phyloP scores from a whole-genome alignment of 305 asterid genomes.

The Fraxinus velutina region DNA sequence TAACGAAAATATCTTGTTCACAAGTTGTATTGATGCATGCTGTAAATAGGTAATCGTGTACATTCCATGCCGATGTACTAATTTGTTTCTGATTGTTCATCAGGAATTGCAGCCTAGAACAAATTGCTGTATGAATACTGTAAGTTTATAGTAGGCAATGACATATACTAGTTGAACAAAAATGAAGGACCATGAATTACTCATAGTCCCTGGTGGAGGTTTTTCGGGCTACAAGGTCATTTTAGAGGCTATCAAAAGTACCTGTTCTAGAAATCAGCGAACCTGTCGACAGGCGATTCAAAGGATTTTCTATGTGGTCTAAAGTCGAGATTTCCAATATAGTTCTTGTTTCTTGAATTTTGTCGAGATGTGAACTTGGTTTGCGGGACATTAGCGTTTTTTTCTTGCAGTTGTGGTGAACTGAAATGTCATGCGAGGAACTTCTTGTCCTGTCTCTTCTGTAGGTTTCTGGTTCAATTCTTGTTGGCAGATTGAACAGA shows the following conservation, averaged over 20 bases:
- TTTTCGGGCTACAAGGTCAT: slow-evolving; percentile 29
- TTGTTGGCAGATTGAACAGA: slow-evolving; percentile 17
- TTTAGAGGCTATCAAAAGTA: slow-evolving; percentile 28
- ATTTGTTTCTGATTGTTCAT: slow-evolving; percentile 7
- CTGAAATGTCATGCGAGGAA: neutral
- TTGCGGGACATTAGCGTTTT: slow-evolving; percentile 10
- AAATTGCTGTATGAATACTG: slow-evolving; percentile 27
- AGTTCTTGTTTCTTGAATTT: slow-evolving; percentile 34
- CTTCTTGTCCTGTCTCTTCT: neutral
- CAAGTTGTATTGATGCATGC: neutral
- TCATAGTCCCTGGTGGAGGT: slow-evolving; percentile 23
- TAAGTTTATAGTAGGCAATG: slow-evolving; percentile 28
- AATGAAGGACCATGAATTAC: slow-evolving; percentile 23
- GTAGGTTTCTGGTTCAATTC: neutral
- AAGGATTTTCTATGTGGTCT: slow-evolving; percentile 32
- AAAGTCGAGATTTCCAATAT: slow-evolving; percentile 33
- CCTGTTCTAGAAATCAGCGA: slow-evolving; percentile 25
- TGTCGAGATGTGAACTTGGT: slow-evolving; percentile 37
- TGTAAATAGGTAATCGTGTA: neutral
- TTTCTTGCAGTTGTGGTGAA: slow-evolving; percentile 17
- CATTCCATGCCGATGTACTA: neutral
- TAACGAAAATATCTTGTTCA: neutral
- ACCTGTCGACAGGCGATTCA: slow-evolving; percentile 19
- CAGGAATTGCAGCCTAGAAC: slow-evolving; percentile 69
- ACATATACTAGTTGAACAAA: slow-evolving; percentile 29